A percentile compares a stretch with the other conserved stretches of the same genome.
Evolutionary conservation across 192 early-diverging fungal species (phyloP).

Genomic region (Jimgerdemannia lactiflua): DNA sequence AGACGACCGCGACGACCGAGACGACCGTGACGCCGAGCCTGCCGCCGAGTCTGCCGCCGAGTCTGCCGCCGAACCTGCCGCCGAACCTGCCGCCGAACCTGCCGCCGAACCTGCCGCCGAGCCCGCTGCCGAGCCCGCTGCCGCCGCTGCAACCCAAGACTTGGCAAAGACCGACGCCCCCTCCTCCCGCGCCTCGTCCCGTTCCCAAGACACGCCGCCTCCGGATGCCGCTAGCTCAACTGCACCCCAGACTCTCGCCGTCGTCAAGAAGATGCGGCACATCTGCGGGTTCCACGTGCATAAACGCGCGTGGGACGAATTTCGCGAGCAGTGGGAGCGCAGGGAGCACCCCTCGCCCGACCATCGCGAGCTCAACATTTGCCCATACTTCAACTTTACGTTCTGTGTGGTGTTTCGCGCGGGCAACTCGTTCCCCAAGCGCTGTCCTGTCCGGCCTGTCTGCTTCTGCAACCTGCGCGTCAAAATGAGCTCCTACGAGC

Average conservation of each 20-base stretch:
- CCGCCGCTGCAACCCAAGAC: neutral
- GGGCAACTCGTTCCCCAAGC: constrained; percentile 4
- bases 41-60: no score
- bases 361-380: constrained; percentile 14
- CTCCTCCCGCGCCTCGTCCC: neutral
- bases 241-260: no score
- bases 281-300: constrained; percentile 35
- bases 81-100: no score
- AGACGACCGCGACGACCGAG: neutral
- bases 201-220: no score
- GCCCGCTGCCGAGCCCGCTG: neutral
- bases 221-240: no score
- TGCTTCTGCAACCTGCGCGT: constrained; percentile 25
- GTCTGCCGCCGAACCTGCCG: no score
- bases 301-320: constrained; percentile 19
- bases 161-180: neutral
- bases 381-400: constrained; percentile 32
- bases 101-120: no score
- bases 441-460: constrained; percentile 5
- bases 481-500: neutral
- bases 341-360: neutral
- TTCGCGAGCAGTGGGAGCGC: neutral
- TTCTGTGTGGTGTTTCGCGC: constrained; percentile 21
- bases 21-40: neutral
- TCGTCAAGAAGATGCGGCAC: no score